phyloP scores from a whole-genome alignment of 1,284 basidiomycete genomes.

The Apiotrichum akiyoshidainum region DNA sequence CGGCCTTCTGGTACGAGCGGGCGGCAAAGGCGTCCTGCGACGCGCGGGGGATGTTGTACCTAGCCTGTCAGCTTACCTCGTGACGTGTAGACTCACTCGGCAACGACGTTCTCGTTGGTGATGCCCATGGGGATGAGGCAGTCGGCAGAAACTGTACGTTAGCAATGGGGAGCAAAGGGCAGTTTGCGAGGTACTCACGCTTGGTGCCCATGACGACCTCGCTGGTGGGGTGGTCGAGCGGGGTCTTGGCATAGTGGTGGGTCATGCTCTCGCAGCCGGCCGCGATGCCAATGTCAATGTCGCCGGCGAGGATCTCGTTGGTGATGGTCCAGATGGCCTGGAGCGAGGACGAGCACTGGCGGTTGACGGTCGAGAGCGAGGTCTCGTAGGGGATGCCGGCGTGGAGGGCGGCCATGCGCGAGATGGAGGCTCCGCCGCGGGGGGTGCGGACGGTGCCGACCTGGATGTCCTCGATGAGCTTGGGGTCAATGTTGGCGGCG shows the following conservation, averaged over 20 bases:
- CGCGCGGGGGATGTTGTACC: slow-evolving; percentile 62
- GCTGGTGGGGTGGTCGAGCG: slow-evolving; percentile 71
- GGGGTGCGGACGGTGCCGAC: slow-evolving; percentile 23
- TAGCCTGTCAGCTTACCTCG: slow-evolving; percentile 55
- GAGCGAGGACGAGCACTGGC: slow-evolving; percentile 86
- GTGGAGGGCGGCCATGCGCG: slow-evolving; percentile 19
- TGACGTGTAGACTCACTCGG: slow-evolving; percentile 22
- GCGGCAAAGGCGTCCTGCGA: slow-evolving; percentile 84
- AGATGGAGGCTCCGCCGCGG: slow-evolving; percentile 48
- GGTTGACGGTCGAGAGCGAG: slow-evolving; percentile 78
- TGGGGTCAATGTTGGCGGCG: slow-evolving; percentile 65
- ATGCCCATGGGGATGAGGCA: slow-evolving; percentile 90
- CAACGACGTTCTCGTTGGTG: slow-evolving; percentile 85
- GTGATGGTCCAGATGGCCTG: slow-evolving; percentile 63
- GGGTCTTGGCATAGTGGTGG: slow-evolving; percentile 67
- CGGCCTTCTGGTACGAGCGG: slow-evolving; percentile 72
- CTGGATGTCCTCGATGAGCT: slow-evolving; percentile 73
- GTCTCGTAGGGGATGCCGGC: slow-evolving; percentile 40
- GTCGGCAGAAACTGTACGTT: slow-evolving; percentile 71
- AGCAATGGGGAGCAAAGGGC: not conserved
- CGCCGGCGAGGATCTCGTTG: slow-evolving; percentile 74
- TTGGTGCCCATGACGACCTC: slow-evolving; percentile 72
- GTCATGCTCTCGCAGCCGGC: slow-evolving; percentile 79
- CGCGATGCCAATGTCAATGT: slow-evolving; percentile 81
- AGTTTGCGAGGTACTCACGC: slow-evolving; percentile 60